Conservation (phyloP, 495 filamentous ascomycete genomes). For the Viridothelium virens region DNA sequence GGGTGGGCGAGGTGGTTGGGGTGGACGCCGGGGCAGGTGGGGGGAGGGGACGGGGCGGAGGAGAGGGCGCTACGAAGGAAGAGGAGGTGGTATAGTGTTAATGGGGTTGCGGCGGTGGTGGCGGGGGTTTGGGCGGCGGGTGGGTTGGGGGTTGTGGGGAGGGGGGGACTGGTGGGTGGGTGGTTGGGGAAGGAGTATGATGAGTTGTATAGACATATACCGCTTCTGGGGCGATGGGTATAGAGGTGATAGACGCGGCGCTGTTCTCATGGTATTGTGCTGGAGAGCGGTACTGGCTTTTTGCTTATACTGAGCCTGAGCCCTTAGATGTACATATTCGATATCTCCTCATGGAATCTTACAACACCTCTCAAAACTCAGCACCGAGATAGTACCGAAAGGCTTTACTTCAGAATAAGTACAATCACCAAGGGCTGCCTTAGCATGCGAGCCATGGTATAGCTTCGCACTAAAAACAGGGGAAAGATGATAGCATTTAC, state of each 20-base stretch:
- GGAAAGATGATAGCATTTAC: neutral
- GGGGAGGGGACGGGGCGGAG: conserved; percentile 43
- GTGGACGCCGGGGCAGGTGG: conserved; percentile 39
- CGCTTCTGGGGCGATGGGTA: conserved; percentile 46
- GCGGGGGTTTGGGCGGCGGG: conserved; percentile 71
- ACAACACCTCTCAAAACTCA: neutral
- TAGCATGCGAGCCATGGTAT: too few relatives aligned
- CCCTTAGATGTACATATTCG: neutral
- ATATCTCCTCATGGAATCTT: neutral
- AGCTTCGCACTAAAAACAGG: neutral
- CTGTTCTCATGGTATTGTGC: neutral
- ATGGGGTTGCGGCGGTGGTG: conserved; percentile 50
- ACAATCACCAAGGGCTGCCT: too few relatives aligned
- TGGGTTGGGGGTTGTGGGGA: conserved; percentile 66
- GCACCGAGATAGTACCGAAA: neutral
- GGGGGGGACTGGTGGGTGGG: conserved; percentile 59
- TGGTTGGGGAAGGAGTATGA: conserved; percentile 80
- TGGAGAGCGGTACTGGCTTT: neutral
- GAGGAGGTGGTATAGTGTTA: conserved; percentile 62
- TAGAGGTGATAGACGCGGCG: conserved; percentile 19
- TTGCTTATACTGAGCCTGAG: neutral
- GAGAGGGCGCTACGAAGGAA: conserved; percentile 46
- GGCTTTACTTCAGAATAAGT: neutral
- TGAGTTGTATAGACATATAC: conserved; percentile 51
- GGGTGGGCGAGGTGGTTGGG: conserved; percentile 72